Conservation (phyloP, 2,329 filamentous ascomycete species). For the Diplodia mutila region DNA sequence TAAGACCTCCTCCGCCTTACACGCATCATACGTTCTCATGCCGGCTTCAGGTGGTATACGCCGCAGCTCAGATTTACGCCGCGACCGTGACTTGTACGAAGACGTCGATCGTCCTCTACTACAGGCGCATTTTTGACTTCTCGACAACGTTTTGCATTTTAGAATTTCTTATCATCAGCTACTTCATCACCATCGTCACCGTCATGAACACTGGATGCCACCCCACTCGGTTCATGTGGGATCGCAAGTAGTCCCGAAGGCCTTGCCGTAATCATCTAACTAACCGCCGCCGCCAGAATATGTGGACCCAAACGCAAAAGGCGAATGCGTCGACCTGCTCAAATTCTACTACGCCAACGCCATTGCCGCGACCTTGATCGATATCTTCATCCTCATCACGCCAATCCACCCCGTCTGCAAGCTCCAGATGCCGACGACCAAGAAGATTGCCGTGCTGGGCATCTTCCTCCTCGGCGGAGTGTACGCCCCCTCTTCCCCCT, state of each 20-base stretch:
- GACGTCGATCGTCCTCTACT: conserved; percentile 58
- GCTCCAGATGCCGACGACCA: conserved; percentile 33
- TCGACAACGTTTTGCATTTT: conserved; percentile 49
- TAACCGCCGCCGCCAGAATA: conserved; percentile 29
- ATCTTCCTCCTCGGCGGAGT: neutral
- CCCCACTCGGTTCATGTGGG: conserved; percentile 52
- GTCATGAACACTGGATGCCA: conserved; percentile 47
- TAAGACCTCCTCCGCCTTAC: neutral
- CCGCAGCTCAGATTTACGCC: conserved; percentile 47
- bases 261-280: too few relatives aligned
- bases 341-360: conserved; percentile 56
- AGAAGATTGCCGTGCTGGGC: neutral
- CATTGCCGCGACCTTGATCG: conserved; percentile 42
- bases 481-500: neutral
- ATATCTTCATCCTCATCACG: conserved; percentile 41
- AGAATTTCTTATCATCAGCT: conserved; percentile 45
- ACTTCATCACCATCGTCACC: conserved; percentile 53
- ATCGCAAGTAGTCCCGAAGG: too few relatives aligned
- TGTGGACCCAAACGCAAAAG: conserved; percentile 30
- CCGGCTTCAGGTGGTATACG: neutral
- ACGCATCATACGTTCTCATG: neutral
- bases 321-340: conserved; percentile 41
- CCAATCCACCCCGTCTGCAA: conserved; percentile 40
- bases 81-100: conserved; percentile 59
- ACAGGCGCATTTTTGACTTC: conserved; percentile 60